phyloP scores from a whole-genome alignment of 805 yeast genomes.

The Kazachstania psychrophila region DNA sequence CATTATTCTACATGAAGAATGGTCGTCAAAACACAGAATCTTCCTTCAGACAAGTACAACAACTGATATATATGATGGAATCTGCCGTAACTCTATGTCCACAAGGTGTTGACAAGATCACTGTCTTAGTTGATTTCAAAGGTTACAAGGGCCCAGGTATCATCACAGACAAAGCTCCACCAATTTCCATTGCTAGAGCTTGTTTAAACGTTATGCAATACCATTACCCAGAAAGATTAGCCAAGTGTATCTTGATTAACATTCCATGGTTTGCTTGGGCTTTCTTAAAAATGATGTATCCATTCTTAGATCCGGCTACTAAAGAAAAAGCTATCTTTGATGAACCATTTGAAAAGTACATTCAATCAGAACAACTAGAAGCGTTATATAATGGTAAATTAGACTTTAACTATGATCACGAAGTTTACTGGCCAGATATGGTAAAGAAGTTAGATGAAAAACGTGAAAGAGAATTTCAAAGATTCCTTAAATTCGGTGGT shows the following conservation, averaged over 20 bases:
- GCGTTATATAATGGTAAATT: constrained; percentile 38
- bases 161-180: constrained; percentile 37
- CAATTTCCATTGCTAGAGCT: constrained; percentile 42
- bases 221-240: constrained; percentile 52
- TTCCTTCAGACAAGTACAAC: constrained; percentile 45
- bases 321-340: constrained; percentile 49
- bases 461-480: constrained; percentile 32
- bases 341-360: constrained; percentile 46
- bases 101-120: constrained; percentile 48
- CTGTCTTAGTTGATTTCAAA: constrained; percentile 48
- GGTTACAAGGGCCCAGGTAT: constrained; percentile 32
- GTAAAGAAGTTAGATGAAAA: constrained; percentile 35
- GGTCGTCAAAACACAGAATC: constrained; percentile 50
- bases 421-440: constrained; percentile 45
- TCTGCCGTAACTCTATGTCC: constrained; percentile 45
- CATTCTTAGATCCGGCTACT: constrained; percentile 51
- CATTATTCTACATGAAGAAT: constrained; percentile 42
- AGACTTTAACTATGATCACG: constrained; percentile 46
- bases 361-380: constrained; percentile 45
- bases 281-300: constrained; percentile 46
- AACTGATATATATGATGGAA: constrained; percentile 49
- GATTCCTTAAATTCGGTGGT: constrained; percentile 35
- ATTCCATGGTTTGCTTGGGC: constrained; percentile 52
- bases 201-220: constrained; percentile 43
- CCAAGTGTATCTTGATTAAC: constrained; percentile 44